phyloP scores from a whole-genome alignment of 2,329 filamentous ascomycete genomes.

The Talaromyces atroroseus region DNA sequence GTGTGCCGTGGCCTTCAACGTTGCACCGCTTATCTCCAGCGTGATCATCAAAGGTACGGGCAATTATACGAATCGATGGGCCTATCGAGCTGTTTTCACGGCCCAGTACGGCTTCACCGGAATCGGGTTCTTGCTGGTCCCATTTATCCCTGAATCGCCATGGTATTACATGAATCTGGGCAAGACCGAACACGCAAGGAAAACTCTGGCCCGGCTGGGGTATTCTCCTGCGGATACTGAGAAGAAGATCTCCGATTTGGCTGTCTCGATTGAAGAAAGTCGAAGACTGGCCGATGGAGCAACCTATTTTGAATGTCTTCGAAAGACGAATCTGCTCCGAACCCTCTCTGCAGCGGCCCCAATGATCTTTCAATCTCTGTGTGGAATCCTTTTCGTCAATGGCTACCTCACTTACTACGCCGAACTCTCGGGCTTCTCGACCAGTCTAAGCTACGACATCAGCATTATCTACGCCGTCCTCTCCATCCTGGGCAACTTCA shows the following conservation, averaged over 20 bases:
- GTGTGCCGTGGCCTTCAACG: slow-evolving; percentile 37
- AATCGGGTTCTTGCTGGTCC: slow-evolving; percentile 24
- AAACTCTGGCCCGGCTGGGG: neutral
- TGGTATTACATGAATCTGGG: too few species aligned
- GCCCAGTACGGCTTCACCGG: slow-evolving; percentile 40
- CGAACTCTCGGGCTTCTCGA: slow-evolving; percentile 39
- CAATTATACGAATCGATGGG: slow-evolving; percentile 35
- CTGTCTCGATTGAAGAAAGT: slow-evolving; percentile 11
- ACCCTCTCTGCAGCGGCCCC: slow-evolving; percentile 37
- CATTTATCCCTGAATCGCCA: neutral
- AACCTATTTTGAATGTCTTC: slow-evolving; percentile 40
- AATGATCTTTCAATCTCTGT: slow-evolving; percentile 31
- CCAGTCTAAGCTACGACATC: slow-evolving; percentile 32
- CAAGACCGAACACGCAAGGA: neutral
- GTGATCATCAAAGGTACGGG: slow-evolving; percentile 36
- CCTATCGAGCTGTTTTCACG: slow-evolving; percentile 39
- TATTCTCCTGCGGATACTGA: neutral
- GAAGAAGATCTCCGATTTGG: neutral
- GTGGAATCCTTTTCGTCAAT: slow-evolving; percentile 32
- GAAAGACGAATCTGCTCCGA: slow-evolving; percentile 33
- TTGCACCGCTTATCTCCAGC: slow-evolving; percentile 38
- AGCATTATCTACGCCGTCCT: slow-evolving; percentile 38
- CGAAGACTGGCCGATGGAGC: slow-evolving; percentile 29
- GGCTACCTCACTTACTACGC: slow-evolving; percentile 42
- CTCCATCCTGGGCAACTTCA: slow-evolving; percentile 37